These are phyloP conservation scores for Talaromyces sp. DNA, from an alignment of 2,329 filamentous ascomycete genomes.

Conservation along the genomic window DNA sequence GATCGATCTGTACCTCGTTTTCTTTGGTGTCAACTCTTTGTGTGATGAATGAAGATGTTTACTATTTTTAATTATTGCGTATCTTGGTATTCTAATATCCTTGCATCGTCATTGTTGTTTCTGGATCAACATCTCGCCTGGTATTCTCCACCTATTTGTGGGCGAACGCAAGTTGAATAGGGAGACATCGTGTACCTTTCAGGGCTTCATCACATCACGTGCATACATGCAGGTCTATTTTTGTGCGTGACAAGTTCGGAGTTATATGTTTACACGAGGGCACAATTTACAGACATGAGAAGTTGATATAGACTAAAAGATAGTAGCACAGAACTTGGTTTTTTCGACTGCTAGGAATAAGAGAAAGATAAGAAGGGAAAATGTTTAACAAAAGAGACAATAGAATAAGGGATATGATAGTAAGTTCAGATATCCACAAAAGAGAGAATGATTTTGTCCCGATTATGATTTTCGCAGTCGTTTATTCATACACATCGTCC, in stretches of 20 bases:
- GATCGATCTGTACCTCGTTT: not conserved
- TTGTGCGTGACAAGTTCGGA: not conserved
- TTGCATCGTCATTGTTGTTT: not conserved
- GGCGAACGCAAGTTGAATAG: not conserved
- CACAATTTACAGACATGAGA: not conserved
- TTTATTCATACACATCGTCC: conserved; percentile 4
- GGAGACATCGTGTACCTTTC: not conserved
- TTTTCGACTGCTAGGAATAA: conserved; percentile 3
- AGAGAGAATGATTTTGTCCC: not conserved
- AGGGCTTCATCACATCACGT: conserved; percentile 5
- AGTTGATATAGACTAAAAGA: not conserved
- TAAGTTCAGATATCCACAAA: not conserved
- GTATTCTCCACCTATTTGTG: not conserved
- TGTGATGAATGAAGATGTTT: not conserved
- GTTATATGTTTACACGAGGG: not conserved
- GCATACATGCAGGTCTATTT: not conserved
- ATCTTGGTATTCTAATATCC: not conserved
- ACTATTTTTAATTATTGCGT: not conserved
- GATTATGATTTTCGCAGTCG: not conserved
- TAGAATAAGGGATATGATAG: not conserved
- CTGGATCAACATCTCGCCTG: not conserved
- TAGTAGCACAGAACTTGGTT: not conserved
- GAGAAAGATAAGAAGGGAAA: not conserved
- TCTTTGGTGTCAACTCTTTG: not conserved
- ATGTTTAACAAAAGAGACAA: not conserved